A percentile compares a stretch with the other conserved stretches of the same genome.
Conservation (phyloP, 345 rosid genomes). For the Citrus maxima region DNA sequence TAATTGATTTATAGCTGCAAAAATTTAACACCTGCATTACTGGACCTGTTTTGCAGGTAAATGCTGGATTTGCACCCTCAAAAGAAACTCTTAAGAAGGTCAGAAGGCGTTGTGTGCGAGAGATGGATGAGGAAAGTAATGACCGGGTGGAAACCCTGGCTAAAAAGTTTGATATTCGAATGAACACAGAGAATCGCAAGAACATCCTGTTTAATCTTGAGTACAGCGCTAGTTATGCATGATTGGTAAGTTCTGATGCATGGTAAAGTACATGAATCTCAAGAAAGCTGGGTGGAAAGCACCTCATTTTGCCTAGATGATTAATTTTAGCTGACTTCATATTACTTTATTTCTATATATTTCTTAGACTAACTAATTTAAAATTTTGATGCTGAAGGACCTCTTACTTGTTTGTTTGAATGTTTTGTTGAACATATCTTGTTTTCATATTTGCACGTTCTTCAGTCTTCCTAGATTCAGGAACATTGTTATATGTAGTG, state of each 20-base stretch:
- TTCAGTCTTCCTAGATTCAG: not conserved
- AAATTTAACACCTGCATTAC: conserved; percentile 7
- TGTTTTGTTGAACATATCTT: not conserved
- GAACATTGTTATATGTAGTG: not conserved
- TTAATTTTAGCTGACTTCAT: not conserved
- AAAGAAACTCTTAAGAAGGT: conserved; percentile 75
- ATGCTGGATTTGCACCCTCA: conserved; percentile 73
- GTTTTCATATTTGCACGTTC: not conserved
- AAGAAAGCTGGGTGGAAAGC: not conserved
- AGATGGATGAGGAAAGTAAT: conserved; percentile 69
- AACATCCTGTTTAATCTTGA: conserved; percentile 66
- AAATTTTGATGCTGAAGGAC: not conserved
- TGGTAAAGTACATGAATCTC: not conserved
- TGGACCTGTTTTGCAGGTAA: conserved; percentile 43
- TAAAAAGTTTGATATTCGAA: conserved; percentile 48
- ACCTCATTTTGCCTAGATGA: not conserved
- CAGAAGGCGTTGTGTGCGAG: conserved; percentile 78
- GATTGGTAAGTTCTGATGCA: conserved; percentile 23
- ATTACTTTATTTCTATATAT: not conserved
- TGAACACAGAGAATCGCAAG: conserved; percentile 75
- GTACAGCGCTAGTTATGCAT: conserved; percentile 53
- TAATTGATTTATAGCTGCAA: not conserved
- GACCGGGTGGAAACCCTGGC: conserved; percentile 54
- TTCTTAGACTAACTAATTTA: not conserved
- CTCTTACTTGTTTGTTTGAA: not conserved